These are phyloP conservation scores for Xylaria sp. DNA, from an alignment of 2,329 filamentous ascomycete species.

Conservation along the genomic window DNA sequence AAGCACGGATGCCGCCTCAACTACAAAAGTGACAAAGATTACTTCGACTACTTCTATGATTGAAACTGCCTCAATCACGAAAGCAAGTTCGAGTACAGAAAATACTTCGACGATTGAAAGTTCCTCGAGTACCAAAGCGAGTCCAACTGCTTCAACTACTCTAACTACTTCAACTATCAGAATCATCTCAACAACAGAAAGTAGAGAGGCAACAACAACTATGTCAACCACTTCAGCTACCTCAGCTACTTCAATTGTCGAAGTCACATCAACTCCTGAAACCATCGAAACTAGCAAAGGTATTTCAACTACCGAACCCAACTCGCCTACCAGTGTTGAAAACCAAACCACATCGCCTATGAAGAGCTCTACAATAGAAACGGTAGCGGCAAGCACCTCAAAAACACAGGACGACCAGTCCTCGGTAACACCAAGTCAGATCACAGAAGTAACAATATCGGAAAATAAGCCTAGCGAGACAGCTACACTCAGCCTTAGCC, in stretches of 20 bases:
- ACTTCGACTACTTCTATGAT: not conserved
- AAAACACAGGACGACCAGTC: no score
- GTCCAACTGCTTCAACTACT: not conserved
- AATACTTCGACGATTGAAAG: not conserved
- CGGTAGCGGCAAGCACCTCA: not conserved
- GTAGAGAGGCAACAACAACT: no score
- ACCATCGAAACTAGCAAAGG: not conserved
- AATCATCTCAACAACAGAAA: no score
- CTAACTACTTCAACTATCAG: not conserved
- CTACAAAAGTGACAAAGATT: no score
- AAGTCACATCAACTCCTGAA: not conserved
- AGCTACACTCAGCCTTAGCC: not conserved
- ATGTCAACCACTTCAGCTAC: not conserved
- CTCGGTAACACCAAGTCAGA: not conserved
- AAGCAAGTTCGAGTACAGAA: not conserved
- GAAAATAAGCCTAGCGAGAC: constrained; percentile 4
- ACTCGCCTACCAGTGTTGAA: not conserved
- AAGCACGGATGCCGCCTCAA: not conserved
- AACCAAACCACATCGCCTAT: not conserved
- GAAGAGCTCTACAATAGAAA: not conserved
- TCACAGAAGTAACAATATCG: constrained; percentile 1
- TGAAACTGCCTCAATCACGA: not conserved
- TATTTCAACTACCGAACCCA: not conserved
- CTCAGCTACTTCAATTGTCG: not conserved
- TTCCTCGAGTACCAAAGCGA: not conserved